Evolutionary conservation across 306 rosid species (phyloP), one percentile per base, ranked within the genome.

Genomic region (Sesbania bispinosa): DNA sequence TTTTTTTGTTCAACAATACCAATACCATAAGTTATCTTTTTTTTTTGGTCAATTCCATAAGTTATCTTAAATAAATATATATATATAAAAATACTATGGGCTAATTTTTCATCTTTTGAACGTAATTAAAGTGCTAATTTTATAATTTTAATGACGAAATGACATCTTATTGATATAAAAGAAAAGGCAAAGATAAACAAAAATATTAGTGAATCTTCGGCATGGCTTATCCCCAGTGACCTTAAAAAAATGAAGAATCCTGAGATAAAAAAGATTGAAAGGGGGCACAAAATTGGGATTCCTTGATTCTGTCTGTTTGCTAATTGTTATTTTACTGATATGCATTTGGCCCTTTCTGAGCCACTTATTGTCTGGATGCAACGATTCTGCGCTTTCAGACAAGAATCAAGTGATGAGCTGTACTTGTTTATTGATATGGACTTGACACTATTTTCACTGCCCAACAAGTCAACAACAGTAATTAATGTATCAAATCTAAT

Each of bases 271-370:
- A 35, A 18, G 36, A 67, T 26, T 58, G 23, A 80, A 30, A 64
- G 35, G 62, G 48, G 83, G 29, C 83, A 78, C 65, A 63, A 82
- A 70, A 63, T 75, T 74, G 60, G 50, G 90, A 87, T 87, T 83
- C 87, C 75, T 64, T 62, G 86, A 73, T 72, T 67, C 79, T 72
- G 73, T 85, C 74, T 63, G 16, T 63, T 65, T 75, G 73, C 55
- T 21, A 62, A 69, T 30, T 45, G 52, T 41, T 69, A 68, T 63
- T 50, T 75, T 80, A 68, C 21, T 65, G 8, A 23, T 52, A 10
- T 33, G 18, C 7, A 29, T 74, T 64, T 84, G 83, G 33, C 69
- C 7, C 18, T 46, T 46, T 67, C 57, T 75, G 58, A 20, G 59
- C 74, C 26, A 33, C 67, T 55, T 42, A 19, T 67, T 77, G 73